Conservation (phyloP, 2,329 filamentous ascomycete genomes). For the Aureobasidium sp. region DNA sequence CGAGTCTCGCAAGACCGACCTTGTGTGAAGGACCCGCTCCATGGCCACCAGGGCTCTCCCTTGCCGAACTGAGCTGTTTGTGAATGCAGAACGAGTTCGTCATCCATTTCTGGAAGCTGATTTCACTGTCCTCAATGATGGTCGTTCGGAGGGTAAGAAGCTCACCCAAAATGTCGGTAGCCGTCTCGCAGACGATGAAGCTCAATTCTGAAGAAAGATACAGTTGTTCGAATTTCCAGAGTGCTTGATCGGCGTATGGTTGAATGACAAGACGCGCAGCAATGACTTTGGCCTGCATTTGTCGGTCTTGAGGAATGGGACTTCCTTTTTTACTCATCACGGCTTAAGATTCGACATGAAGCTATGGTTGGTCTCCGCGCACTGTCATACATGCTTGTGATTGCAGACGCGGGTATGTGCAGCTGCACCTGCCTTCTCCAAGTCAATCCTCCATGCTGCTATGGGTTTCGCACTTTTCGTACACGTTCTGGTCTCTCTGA, state of each 20-base stretch:
- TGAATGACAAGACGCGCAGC: background rate
- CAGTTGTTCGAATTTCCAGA: background rate
- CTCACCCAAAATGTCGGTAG: background rate
- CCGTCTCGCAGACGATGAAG: background rate
- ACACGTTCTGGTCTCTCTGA: background rate
- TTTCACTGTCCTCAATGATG: background rate
- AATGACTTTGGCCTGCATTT: background rate
- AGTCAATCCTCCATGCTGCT: background rate
- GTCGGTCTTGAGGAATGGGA: too few species aligned
- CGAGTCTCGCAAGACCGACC: background rate
- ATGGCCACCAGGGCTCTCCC: background rate
- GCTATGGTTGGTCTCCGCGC: too few species aligned
- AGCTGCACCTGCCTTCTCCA: background rate
- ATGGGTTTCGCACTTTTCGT: background rate
- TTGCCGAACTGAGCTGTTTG: background rate
- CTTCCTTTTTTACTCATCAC: too few species aligned
- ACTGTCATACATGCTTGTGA: too few species aligned
- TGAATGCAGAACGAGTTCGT: background rate
- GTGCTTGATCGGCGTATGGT: background rate
- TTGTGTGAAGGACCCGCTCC: background rate
- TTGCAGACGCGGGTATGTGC: background rate
- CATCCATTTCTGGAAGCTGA: background rate
- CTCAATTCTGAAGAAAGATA: background rate
- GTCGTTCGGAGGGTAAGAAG: background rate
- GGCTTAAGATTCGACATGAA: too few species aligned